Conservation (phyloP, 495 filamentous ascomycete genomes). For the Penicillium diatomitis region DNA sequence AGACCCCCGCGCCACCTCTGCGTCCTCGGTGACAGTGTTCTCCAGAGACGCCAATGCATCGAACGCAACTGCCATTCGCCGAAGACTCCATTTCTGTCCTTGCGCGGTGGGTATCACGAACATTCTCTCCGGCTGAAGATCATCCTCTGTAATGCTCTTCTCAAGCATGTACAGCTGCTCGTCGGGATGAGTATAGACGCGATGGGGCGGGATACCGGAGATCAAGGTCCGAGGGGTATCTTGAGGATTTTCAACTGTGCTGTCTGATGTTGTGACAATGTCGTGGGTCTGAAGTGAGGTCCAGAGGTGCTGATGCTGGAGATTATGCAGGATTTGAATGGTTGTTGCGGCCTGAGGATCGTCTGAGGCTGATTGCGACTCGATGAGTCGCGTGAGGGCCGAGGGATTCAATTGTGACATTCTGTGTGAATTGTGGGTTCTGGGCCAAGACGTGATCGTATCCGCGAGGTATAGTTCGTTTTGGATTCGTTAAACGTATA, state of each 20-base stretch:
- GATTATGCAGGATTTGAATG: slow-evolving; percentile 64
- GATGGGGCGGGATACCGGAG: slow-evolving; percentile 78
- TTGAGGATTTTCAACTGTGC: slow-evolving; percentile 3
- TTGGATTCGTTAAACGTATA: not conserved
- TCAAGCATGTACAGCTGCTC: slow-evolving; percentile 76
- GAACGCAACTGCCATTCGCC: slow-evolving; percentile 69
- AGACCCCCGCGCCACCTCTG: not conserved
- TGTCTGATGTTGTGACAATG: slow-evolving; percentile 20
- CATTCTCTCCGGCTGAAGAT: slow-evolving; percentile 52
- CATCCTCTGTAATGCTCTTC: slow-evolving; percentile 35
- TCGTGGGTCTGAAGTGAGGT: slow-evolving; percentile 53
- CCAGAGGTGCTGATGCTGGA: slow-evolving; percentile 85
- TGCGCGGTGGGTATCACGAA: slow-evolving; percentile 84
- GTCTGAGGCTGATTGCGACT: slow-evolving; percentile 13
- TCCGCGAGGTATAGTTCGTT: not conserved
- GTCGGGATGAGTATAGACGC: slow-evolving; percentile 86
- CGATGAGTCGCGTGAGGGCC: slow-evolving; percentile 27
- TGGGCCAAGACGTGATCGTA: no score
- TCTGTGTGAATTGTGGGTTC: no score
- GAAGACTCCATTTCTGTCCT: slow-evolving; percentile 73
- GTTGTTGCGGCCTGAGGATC: slow-evolving; percentile 44
- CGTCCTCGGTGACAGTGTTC: not conserved
- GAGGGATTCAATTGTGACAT: slow-evolving; percentile 14
- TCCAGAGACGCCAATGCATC: slow-evolving; percentile 48
- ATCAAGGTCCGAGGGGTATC: slow-evolving; percentile 50